Base-by-base conservation (phyloP, 306 rosid species). In the Cicer cuneatum region DNA sequence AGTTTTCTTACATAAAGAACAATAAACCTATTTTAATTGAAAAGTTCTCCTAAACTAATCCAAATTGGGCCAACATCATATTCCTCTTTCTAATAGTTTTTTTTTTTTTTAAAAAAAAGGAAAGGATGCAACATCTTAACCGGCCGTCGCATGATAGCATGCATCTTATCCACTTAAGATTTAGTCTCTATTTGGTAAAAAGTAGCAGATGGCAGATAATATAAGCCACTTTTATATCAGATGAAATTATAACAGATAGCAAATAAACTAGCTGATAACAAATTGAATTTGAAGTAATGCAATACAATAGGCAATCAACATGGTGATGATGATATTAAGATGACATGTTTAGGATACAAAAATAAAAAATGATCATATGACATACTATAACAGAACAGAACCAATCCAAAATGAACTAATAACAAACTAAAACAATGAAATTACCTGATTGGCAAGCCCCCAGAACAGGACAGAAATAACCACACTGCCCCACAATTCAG, bases 401-500 rank as follows among this genome's bases (percentile, higher is more conserved):
- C 38, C 37, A 69, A 47, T 8, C 7, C 8, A n/a, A 58, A 51
- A 48, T 1, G 71, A 69, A 57, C n/a, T 5, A 18, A 64, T 11
- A 58, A 21, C 9, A 41, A 47, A 15, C 66, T 49, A 61, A 67
- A 54, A 54, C 11, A n/a, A 69, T 61, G 18, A 66, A 78, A 37
- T 24, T 78, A 95, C 99, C 99, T 95, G 99, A 85, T 95, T 95
- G 76, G 98, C 99, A 69, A 95, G 83, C 1, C 99, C 99, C 99
- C 99, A 95, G 73, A 95, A 95, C 66, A 95, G 83, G 52, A 95
- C 98, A 0, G 99, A 95, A 81, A 95, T 42, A 43, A 95, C 99
- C 56, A 95, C 98, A 59, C 99, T 95, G 40, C 99, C 99, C 99
- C 99, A 95, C 81, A 95, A 80, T 85, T 95, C 99, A 85, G 99